Conservation (phyloP, 2,329 filamentous ascomycete genomes). For the Penicillium sp. region DNA sequence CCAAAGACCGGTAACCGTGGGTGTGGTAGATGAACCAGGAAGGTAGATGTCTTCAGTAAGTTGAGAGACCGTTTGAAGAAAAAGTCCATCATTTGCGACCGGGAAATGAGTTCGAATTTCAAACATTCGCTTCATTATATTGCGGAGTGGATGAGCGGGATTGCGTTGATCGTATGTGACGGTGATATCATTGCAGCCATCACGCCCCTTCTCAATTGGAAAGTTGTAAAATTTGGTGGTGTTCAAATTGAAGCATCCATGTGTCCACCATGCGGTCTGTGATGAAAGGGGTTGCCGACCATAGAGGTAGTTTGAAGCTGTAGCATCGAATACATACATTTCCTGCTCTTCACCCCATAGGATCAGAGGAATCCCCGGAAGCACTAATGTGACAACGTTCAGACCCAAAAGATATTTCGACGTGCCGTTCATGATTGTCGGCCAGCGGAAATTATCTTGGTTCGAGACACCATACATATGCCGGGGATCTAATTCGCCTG, state of each 20-base stretch:
- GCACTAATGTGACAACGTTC: constrained; percentile 59
- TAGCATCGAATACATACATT: constrained; percentile 64
- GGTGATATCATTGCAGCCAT: constrained; percentile 58
- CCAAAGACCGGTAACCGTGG: constrained; percentile 62
- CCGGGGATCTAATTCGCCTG: constrained; percentile 61
- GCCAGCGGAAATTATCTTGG: constrained; percentile 67
- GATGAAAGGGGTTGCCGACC: constrained; percentile 64
- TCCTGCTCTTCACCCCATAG: constrained; percentile 69
- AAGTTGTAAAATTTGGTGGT: constrained; percentile 59
- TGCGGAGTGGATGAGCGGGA: constrained; percentile 61
- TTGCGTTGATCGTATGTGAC: constrained; percentile 64
- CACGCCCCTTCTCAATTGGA: constrained; percentile 54
- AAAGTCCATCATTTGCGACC: constrained; percentile 61
- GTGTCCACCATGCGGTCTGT: constrained; percentile 62
- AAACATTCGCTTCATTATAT: constrained; percentile 62
- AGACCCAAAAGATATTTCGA: constrained; percentile 58
- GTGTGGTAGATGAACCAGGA: constrained; percentile 53
- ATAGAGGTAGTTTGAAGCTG: constrained; percentile 65
- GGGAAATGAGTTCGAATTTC: constrained; percentile 58
- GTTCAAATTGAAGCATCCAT: constrained; percentile 62
- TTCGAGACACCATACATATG: constrained; percentile 66
- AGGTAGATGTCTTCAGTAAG: constrained; percentile 53
- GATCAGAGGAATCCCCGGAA: constrained; percentile 62
- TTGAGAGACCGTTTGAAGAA: constrained; percentile 57
- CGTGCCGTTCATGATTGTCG: constrained; percentile 57